These are phyloP conservation scores for Fusarium sp. DNA, from an alignment of 2,329 filamentous ascomycete genomes.

Conservation along the genomic window DNA sequence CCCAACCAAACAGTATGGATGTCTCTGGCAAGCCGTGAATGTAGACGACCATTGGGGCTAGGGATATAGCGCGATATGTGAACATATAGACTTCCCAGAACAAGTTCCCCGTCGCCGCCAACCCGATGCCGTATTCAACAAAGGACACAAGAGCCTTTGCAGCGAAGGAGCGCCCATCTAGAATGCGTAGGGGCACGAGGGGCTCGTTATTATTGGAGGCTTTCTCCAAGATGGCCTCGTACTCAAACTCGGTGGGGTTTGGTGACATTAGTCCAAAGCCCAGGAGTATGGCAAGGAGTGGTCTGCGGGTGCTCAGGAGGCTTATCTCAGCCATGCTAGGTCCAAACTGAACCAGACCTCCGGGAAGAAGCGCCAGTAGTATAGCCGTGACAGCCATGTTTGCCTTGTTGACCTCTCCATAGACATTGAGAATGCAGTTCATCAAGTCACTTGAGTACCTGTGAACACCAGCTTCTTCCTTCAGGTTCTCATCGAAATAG, in stretches of 20 bases:
- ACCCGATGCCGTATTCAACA: slow-evolving; percentile 13
- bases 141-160: slow-evolving; percentile 17
- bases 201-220: no score
- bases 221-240: slow-evolving; percentile 11
- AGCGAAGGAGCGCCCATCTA: neutral
- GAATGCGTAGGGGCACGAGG: neutral
- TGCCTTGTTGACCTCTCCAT: no score
- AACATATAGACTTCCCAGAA: slow-evolving; percentile 24
- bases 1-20: slow-evolving; percentile 31
- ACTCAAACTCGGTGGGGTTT: slow-evolving; percentile 23
- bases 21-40: slow-evolving; percentile 2
- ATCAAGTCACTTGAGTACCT: slow-evolving; percentile 5
- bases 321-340: slow-evolving; percentile 28
- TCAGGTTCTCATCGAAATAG: slow-evolving; percentile 22
- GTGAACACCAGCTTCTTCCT: slow-evolving; percentile 1
- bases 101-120: slow-evolving; percentile 7
- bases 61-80: slow-evolving; percentile 16
- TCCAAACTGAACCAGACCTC: slow-evolving; percentile 22
- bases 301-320: slow-evolving; percentile 15
- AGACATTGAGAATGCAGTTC: slow-evolving; percentile 11
- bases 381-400: slow-evolving; percentile 24
- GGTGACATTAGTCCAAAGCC: slow-evolving; percentile 27
- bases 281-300: slow-evolving; percentile 13
- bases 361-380: slow-evolving; percentile 19
- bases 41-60: slow-evolving; percentile 14